phyloP scores from a whole-genome alignment of 208 protist species.

The Leishmania mexicana region DNA sequence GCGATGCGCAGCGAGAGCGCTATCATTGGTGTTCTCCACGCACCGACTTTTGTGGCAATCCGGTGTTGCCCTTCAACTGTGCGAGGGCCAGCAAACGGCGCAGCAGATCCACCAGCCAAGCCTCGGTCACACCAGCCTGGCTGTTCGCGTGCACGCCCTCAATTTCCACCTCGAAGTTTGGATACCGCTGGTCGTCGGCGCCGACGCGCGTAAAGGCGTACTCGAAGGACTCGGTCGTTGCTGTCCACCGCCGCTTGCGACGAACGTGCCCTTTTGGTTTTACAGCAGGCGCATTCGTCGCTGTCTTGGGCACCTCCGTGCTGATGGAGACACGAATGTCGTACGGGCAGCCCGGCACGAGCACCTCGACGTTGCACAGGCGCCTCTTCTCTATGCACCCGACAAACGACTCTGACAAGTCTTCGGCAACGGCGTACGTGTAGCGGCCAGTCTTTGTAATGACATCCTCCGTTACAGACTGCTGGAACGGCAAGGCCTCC shows the following conservation, averaged over 20 bases:
- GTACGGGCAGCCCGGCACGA: constrained; percentile 54
- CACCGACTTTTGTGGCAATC: not conserved
- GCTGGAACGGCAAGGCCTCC: constrained; percentile 1
- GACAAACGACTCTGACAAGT: constrained; percentile 28
- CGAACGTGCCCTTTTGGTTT: constrained; percentile 41
- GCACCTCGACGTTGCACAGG: constrained; percentile 64
- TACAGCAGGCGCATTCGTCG: constrained; percentile 15
- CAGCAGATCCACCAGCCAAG: constrained; percentile 54
- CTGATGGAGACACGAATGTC: constrained; percentile 72
- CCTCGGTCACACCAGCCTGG: constrained; percentile 42
- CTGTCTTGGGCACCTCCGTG: constrained; percentile 28
- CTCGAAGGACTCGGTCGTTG: constrained; percentile 42
- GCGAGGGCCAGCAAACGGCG: constrained; percentile 39
- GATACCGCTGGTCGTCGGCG: constrained; percentile 8
- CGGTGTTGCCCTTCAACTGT: constrained; percentile 35
- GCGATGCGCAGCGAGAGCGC: not conserved
- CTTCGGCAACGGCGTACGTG: constrained; percentile 48
- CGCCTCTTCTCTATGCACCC: constrained; percentile 55
- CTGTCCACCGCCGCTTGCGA: constrained; percentile 53
- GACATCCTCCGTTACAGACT: constrained; percentile 61
- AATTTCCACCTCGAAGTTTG: constrained; percentile 73
- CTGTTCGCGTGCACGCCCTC: constrained; percentile 52
- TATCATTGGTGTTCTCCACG: not conserved
- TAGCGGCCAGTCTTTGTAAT: constrained; percentile 37
- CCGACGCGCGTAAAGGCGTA: constrained; percentile 73